Evolutionary conservation across 2,329 filamentous ascomycete species (phyloP).

Genomic region (Ophiostoma himal-ulmi): DNA sequence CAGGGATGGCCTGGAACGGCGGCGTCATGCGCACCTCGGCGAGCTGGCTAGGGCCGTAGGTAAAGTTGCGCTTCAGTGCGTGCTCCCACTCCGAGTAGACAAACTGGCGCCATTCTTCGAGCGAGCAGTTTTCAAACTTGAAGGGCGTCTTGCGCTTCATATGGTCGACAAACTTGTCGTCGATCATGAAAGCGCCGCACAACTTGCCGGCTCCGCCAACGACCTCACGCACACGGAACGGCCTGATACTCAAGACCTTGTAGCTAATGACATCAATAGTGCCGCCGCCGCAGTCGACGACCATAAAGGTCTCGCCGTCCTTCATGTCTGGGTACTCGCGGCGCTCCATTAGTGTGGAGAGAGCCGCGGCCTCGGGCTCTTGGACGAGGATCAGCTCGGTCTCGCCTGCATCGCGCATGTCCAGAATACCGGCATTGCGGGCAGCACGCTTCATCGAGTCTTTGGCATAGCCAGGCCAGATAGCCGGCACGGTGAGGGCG

Average conservation of each 20-base stretch:
- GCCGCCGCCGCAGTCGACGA: conserved; percentile 33
- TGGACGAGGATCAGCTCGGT: conserved; percentile 36
- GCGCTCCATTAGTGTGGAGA: conserved; percentile 35
- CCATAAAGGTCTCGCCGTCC: conserved; percentile 28
- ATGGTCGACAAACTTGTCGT: conserved; percentile 43
- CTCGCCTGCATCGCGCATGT: conserved; percentile 24
- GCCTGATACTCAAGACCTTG: conserved; percentile 33
- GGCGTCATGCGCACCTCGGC: conserved; percentile 1
- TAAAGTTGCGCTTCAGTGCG: conserved; percentile 34
- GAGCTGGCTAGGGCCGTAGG: conserved; percentile 22
- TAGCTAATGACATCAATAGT: conserved; percentile 48
- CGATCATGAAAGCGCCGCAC: conserved; percentile 47
- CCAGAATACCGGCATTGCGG: conserved; percentile 35
- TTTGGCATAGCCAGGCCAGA: conserved; percentile 40
- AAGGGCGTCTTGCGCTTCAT: conserved; percentile 41
- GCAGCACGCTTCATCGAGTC: conserved; percentile 36
- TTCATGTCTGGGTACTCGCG: conserved; percentile 20
- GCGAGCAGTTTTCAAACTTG: conserved; percentile 39
- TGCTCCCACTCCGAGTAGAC: conserved; percentile 39
- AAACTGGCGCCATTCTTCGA: conserved; percentile 40
- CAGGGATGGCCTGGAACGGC: not conserved
- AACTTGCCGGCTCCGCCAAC: conserved; percentile 45
- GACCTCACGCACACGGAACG: conserved; percentile 45
- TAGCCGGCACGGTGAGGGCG: conserved; percentile 42
- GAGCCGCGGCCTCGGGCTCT: conserved; percentile 43